Conservation (phyloP, 1,284 basidiomycete genomes). For the Lentinula novae-zelandiae region DNA sequence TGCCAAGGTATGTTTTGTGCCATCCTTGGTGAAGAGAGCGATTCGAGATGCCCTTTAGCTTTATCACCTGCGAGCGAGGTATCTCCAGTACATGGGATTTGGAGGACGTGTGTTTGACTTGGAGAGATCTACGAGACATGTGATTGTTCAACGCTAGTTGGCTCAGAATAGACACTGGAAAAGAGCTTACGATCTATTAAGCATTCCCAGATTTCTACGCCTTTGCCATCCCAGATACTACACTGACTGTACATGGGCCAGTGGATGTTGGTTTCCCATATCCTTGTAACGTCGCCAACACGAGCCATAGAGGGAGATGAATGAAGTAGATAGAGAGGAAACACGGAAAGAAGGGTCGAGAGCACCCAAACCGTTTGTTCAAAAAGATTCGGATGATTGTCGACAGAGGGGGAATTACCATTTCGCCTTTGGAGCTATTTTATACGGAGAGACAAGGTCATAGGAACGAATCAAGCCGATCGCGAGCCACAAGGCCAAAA, state of each 20-base stretch:
- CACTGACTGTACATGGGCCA: constrained; percentile 64
- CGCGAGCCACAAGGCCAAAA: background rate
- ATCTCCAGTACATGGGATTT: constrained; percentile 61
- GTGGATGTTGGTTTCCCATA: constrained; percentile 64
- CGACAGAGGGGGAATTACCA: background rate
- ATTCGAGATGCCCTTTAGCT: background rate
- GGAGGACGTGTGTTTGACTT: constrained; percentile 59
- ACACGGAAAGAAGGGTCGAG: background rate
- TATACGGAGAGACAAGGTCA: background rate
- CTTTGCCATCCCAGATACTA: constrained; percentile 61
- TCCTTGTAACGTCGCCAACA: constrained; percentile 60
- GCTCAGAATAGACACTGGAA: constrained; percentile 14
- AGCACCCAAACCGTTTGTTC: background rate
- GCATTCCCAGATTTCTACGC: constrained; percentile 73
- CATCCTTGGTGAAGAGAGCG: too few species aligned
- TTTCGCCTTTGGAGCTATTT: background rate
- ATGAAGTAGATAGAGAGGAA: background rate
- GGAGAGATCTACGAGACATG: constrained; percentile 47
- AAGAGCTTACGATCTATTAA: constrained; percentile 52
- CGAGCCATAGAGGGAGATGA: constrained; percentile 35
- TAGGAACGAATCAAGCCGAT: background rate
- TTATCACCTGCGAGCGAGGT: constrained; percentile 53
- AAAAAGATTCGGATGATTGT: background rate
- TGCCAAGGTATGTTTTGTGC: too few species aligned
- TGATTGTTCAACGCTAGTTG: constrained; percentile 1